phyloP scores from a whole-genome alignment of 2,329 filamentous ascomycete species.

The Colletotrichum abscissum region DNA sequence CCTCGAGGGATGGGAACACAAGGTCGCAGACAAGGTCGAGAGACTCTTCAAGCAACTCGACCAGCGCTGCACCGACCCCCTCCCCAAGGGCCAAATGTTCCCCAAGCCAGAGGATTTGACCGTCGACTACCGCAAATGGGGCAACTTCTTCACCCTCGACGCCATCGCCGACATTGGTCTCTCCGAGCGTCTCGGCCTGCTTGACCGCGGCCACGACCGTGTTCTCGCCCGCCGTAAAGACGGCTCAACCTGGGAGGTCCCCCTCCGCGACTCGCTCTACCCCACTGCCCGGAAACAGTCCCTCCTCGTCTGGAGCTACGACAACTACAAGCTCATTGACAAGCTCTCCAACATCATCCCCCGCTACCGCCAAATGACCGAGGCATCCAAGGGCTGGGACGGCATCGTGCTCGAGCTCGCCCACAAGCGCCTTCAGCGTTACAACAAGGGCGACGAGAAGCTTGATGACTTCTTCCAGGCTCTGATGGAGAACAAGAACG shows the following conservation, averaged over 20 bases:
- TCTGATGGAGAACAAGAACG: conserved; percentile 60
- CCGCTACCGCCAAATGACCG: conserved; percentile 51
- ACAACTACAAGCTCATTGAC: conserved; percentile 60
- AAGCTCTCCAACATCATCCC: conserved; percentile 60
- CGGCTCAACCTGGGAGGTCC: conserved; percentile 56
- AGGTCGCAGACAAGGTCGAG: conserved; percentile 62
- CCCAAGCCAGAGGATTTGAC: conserved; percentile 52
- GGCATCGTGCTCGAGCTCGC: conserved; percentile 51
- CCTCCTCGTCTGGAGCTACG: conserved; percentile 60
- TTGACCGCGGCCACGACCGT: conserved; percentile 60
- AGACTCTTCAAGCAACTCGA: conserved; percentile 58
- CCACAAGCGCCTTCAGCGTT: conserved; percentile 45
- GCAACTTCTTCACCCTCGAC: conserved; percentile 67
- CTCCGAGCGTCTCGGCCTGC: conserved; percentile 60
- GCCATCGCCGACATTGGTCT: conserved; percentile 68
- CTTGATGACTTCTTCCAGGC: conserved; percentile 69
- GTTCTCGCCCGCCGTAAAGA: conserved; percentile 55
- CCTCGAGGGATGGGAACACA: conserved; percentile 65
- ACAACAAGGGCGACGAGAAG: conserved; percentile 60
- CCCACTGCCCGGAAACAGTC: conserved; percentile 62
- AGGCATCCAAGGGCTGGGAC: conserved; percentile 55
- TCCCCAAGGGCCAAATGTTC: conserved; percentile 41
- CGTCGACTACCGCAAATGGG: conserved; percentile 62
- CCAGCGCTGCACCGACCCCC: conserved; percentile 50
- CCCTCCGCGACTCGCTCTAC: conserved; percentile 63